Conservation (phyloP, 2,329 filamentous ascomycete species). For the Stachybotrys echinatus region DNA sequence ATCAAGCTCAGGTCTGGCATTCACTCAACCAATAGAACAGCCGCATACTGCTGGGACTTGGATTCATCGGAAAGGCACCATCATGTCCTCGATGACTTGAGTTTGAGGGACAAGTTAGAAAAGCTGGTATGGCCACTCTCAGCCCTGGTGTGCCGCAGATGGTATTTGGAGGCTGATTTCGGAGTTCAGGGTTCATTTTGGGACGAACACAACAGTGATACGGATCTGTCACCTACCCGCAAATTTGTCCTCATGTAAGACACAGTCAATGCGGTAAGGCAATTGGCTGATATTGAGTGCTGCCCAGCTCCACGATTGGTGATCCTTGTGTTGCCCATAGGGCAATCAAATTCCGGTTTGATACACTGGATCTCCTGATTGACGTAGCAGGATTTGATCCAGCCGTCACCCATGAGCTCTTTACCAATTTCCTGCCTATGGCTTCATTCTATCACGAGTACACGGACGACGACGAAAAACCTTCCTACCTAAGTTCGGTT, state of each 20-base stretch:
- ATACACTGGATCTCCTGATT: background rate
- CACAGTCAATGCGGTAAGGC: background rate
- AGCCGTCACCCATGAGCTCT: background rate
- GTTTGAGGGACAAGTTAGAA: background rate
- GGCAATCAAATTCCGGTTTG: background rate
- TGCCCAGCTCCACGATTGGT: background rate
- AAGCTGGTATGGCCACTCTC: background rate
- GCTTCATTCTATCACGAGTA: slow-evolving; percentile 3
- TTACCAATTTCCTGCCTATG: slow-evolving; percentile 1
- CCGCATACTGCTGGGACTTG: background rate
- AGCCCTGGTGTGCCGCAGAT: too few relatives aligned
- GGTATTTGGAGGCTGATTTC: too few relatives aligned
- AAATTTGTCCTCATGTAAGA: background rate
- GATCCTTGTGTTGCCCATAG: background rate
- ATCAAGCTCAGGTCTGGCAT: background rate
- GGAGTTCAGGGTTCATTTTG: background rate
- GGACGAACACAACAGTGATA: background rate
- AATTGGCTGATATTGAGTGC: background rate
- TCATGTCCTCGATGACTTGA: background rate
- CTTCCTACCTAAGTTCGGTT: slow-evolving; percentile 5
- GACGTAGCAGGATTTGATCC: background rate
- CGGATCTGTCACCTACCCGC: background rate
- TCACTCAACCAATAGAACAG: background rate
- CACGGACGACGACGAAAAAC: background rate
- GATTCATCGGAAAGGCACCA: background rate